Base-by-base conservation (phyloP, 208 protist genomes). In the Endotrypanum monterogeii region DNA sequence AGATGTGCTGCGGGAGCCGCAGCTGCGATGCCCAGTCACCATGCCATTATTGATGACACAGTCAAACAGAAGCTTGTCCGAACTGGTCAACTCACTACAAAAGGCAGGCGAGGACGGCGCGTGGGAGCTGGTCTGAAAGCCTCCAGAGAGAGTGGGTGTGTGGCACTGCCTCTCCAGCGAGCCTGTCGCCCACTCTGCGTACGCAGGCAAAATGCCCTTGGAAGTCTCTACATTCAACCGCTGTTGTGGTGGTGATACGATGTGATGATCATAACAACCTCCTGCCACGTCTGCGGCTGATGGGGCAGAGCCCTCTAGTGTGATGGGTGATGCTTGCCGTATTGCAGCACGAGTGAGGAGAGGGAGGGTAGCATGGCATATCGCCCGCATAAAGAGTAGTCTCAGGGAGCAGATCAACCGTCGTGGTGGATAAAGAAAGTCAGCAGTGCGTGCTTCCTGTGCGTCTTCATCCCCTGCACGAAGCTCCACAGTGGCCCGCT, bases 381-480 rank as follows among this genome's bases (percentile, higher is more conserved):
- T 35, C 18, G 6, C 57, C 2, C 30, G 57, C 57, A 41, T 16
- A 35, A 41, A 20, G n/a, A n/a, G n/a, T n/a, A n/a, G n/a, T n/a
- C n/a, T n/a, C n/a, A n/a, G n/a, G n/a, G n/a, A n/a, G n/a, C n/a
- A n/a, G n/a, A n/a, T n/a, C n/a, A n/a, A n/a, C n/a, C n/a, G n/a
- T n/a, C n/a, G n/a, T n/a, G n/a, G n/a, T n/a, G n/a, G n/a, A n/a
- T n/a, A n/a, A n/a, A n/a, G n/a, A n/a, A n/a, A n/a, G n/a, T n/a
- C n/a, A n/a, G n/a, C n/a, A n/a, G n/a, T 7, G 46, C 56, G 35
- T 78, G 52, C 57, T 84, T 78, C 20, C 76, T 67, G 51, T 83
- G 77, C 46, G 83, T 61, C 66, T 73, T 70, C 61, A 84, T 83
- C 54, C 84, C 51, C 46, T 62, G 60, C 30, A 87, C 51, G 39